These are phyloP conservation scores for Penicillium silybi DNA, from an alignment of 495 filamentous ascomycete species.

Conservation along the genomic window DNA sequence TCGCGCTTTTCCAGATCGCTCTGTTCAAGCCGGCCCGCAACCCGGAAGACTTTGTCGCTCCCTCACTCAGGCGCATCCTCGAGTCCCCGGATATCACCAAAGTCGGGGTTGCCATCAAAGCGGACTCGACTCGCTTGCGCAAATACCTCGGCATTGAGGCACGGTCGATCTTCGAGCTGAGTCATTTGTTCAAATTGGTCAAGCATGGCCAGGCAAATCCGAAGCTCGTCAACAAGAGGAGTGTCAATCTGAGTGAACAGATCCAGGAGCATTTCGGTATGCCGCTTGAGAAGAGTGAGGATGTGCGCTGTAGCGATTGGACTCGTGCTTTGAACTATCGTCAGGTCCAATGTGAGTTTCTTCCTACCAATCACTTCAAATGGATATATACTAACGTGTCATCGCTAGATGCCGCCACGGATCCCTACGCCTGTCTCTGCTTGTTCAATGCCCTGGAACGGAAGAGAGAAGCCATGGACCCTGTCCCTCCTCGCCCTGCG, in stretches of 20 bases:
- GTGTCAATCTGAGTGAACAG: conserved; percentile 63
- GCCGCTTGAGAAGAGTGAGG: conserved; percentile 68
- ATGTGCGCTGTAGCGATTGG: conserved; percentile 73
- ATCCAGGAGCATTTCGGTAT: conserved; percentile 67
- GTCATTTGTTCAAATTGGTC: conserved; percentile 72
- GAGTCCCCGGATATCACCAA: conserved; percentile 69
- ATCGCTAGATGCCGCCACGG: conserved; percentile 67
- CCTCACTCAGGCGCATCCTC: conserved; percentile 64
- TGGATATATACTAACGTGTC: conserved; percentile 1
- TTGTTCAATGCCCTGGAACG: conserved; percentile 66
- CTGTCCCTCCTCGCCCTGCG: conserved; percentile 64
- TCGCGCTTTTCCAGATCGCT: conserved; percentile 78
- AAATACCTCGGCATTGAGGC: conserved; percentile 62
- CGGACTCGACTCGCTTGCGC: conserved; percentile 65
- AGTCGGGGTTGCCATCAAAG: conserved; percentile 71
- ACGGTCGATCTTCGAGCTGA: conserved; percentile 71
- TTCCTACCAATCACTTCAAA: too few species aligned
- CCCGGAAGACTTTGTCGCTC: conserved; percentile 57
- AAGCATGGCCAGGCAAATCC: conserved; percentile 52
- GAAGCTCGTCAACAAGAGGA: conserved; percentile 57
- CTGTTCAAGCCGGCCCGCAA: conserved; percentile 46
- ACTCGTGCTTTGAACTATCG: conserved; percentile 49
- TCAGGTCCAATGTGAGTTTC: conserved; percentile 68
- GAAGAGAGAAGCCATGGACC: conserved; percentile 59
- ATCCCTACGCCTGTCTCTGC: conserved; percentile 76